Percentiles rank a stretch among this genome's conserved stretches.
Evolutionary conservation across 805 yeast genomes (phyloP).

Genomic region (Kluyveromyces siamensis): DNA sequence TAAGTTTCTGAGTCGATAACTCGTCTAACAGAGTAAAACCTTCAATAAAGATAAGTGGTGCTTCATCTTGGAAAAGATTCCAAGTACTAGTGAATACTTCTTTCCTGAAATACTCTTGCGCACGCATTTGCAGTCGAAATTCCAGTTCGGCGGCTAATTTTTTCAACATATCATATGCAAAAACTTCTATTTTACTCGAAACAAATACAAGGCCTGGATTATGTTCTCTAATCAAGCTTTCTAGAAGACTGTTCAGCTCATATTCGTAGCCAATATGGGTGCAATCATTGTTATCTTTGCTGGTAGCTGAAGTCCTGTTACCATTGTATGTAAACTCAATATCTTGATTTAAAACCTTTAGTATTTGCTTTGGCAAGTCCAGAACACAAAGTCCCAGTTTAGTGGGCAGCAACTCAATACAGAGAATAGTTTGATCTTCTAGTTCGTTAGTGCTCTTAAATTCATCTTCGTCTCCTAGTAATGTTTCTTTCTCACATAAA

Average conservation of each 20-base stretch:
- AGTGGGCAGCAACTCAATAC: slow-evolving; percentile 8
- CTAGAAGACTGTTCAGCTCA: slow-evolving; percentile 11
- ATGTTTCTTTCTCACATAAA: too few relatives aligned
- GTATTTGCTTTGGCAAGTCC: slow-evolving; percentile 5
- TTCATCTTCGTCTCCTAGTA: neutral
- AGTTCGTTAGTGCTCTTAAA: neutral
- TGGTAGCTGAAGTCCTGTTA: neutral
- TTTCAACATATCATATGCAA: slow-evolving; percentile 5
- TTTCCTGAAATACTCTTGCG: slow-evolving; percentile 7
- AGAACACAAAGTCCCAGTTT: slow-evolving; percentile 11
- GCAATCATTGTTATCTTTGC: neutral
- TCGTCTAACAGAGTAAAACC: neutral
- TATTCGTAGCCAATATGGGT: slow-evolving; percentile 1
- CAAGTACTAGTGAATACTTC: neutral
- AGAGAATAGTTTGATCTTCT: slow-evolving; percentile 7
- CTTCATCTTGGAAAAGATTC: neutral
- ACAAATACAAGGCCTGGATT: slow-evolving; percentile 14
- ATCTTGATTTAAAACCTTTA: slow-evolving; percentile 13
- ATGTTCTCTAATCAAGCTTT: slow-evolving; percentile 8
- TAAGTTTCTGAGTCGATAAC: neutral
- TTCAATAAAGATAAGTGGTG: neutral
- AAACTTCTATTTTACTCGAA: slow-evolving; percentile 13
- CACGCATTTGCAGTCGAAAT: slow-evolving; percentile 9
- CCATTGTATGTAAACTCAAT: slow-evolving; percentile 2
- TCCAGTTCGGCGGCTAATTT: slow-evolving; percentile 4